phyloP scores from a whole-genome alignment of 2,329 filamentous ascomycete species.

The Ascochyta viciae-villosae region DNA sequence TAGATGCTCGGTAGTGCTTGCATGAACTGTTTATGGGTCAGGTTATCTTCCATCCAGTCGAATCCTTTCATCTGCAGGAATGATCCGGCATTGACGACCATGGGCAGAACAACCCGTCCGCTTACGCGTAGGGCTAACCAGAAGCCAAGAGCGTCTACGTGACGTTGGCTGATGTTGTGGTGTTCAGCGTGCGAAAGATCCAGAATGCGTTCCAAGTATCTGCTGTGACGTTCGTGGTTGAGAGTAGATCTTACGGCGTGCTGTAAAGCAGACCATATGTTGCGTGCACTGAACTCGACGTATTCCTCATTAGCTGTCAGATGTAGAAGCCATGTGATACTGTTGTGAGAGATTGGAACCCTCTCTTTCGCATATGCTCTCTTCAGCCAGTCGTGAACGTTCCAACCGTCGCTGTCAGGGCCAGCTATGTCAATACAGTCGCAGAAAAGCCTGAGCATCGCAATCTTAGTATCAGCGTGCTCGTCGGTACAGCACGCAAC shows the following conservation, averaged over 20 bases:
- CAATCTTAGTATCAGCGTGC: conserved; percentile 17
- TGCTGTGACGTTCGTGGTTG: conserved; percentile 9
- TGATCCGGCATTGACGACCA: conserved; percentile 19
- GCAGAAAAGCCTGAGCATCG: conserved; percentile 22
- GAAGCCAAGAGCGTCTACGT: conserved; percentile 8
- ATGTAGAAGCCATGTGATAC: conserved; percentile 22
- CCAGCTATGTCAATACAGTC: conserved; percentile 23
- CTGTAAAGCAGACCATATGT: conserved; percentile 21
- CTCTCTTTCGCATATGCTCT: conserved; percentile 20
- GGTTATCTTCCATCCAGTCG: conserved; percentile 22
- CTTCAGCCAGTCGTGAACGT: conserved; percentile 25
- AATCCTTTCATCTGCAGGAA: conserved; percentile 25
- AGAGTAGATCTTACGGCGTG: conserved; percentile 18
- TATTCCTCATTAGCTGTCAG: conserved; percentile 19
- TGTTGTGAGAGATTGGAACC: conserved; percentile 22
- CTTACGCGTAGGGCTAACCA: conserved; percentile 18
- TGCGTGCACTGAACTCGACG: conserved; percentile 17
- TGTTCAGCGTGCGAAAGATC: not conserved
- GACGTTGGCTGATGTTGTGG: not conserved
- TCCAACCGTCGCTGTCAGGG: conserved; percentile 19
- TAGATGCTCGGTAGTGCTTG: conserved; percentile 20
- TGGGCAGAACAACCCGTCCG: conserved; percentile 17
- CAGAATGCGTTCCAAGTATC: conserved; percentile 7
- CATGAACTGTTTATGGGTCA: conserved; percentile 16
- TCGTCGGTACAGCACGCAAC: conserved; percentile 10